Conservation (phyloP, 805 yeast genomes). For the Myxozyma geophila region DNA sequence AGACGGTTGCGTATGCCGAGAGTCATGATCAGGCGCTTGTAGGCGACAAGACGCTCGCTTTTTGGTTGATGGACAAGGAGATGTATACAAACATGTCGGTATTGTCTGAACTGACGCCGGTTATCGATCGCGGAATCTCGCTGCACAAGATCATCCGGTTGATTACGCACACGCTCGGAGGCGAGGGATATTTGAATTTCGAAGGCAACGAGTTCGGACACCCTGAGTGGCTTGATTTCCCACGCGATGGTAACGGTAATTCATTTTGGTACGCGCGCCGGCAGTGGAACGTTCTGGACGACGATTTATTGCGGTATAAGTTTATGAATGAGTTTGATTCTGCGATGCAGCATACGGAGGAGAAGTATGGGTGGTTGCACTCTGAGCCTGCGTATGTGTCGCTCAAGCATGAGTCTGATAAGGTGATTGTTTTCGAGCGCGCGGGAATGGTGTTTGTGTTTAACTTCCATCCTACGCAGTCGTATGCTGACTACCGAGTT, state of each 20-base stretch:
- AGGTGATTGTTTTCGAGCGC: slow-evolving; percentile 86
- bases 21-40: slow-evolving; percentile 97
- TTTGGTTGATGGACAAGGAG: slow-evolving; percentile 98
- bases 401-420: slow-evolving; percentile 85
- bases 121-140: slow-evolving; percentile 86
- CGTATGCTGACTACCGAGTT: slow-evolving; percentile 82
- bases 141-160: slow-evolving; percentile 90
- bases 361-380: slow-evolving; percentile 69
- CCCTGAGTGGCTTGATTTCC: slow-evolving; percentile 99
- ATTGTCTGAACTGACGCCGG: slow-evolving; percentile 70
- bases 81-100: slow-evolving; percentile 94
- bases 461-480: slow-evolving; percentile 86
- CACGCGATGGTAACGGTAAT: slow-evolving; percentile 84
- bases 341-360: slow-evolving; percentile 80
- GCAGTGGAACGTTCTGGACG: slow-evolving; percentile 86
- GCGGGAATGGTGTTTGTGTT: slow-evolving; percentile 82
- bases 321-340: slow-evolving; percentile 80
- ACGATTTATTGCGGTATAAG: slow-evolving; percentile 77
- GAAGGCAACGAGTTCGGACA: slow-evolving; percentile 99
- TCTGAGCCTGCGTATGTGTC: slow-evolving; percentile 82
- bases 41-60: slow-evolving; percentile 94
- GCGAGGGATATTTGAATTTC: slow-evolving; percentile 93
- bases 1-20: slow-evolving; percentile 89
- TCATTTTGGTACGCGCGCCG: slow-evolving; percentile 93
- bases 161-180: slow-evolving; percentile 88